phyloP scores from a whole-genome alignment of 139 green algal genomes.

The Chlorella sp. region DNA sequence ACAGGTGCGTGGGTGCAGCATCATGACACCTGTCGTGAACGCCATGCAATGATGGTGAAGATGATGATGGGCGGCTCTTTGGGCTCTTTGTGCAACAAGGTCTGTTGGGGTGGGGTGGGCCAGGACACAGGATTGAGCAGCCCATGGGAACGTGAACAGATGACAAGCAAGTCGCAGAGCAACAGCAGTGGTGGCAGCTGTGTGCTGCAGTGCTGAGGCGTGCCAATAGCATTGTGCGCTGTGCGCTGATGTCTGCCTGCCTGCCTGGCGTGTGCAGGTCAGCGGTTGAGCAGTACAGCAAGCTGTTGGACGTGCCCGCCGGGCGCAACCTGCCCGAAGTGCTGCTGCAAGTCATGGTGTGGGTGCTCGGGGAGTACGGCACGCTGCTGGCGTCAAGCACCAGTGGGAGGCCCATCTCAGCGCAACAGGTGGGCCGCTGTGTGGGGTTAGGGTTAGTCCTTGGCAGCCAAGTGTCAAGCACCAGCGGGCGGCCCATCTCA shows the following conservation, averaged over 20 bases:
- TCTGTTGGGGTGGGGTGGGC: too few relatives aligned
- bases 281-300: constrained; percentile 56
- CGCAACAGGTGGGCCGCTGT: not conserved
- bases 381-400: constrained; percentile 15
- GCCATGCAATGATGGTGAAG: too few relatives aligned
- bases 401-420: not conserved
- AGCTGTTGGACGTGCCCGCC: constrained; percentile 38
- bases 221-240: too few relatives aligned
- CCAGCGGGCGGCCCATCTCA: too few relatives aligned
- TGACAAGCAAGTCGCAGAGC: too few relatives aligned
- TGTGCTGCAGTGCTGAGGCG: too few relatives aligned
- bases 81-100: too few relatives aligned
- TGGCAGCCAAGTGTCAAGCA: too few relatives aligned
- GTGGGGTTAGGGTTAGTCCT: not conserved
- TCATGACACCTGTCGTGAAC: not conserved
- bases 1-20: not conserved
- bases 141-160: too few relatives aligned
- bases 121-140: too few relatives aligned
- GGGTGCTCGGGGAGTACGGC: constrained; percentile 93
- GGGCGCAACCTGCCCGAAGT: constrained; percentile 50
- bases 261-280: constrained; percentile 27
- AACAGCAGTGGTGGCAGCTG: too few relatives aligned
- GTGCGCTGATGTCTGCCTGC: not conserved
- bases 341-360: constrained; percentile 76
- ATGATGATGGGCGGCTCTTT: too few relatives aligned